Base-by-base conservation (phyloP, 768 basidiomycete species). In the Leccinellum rugosiceps region DNA sequence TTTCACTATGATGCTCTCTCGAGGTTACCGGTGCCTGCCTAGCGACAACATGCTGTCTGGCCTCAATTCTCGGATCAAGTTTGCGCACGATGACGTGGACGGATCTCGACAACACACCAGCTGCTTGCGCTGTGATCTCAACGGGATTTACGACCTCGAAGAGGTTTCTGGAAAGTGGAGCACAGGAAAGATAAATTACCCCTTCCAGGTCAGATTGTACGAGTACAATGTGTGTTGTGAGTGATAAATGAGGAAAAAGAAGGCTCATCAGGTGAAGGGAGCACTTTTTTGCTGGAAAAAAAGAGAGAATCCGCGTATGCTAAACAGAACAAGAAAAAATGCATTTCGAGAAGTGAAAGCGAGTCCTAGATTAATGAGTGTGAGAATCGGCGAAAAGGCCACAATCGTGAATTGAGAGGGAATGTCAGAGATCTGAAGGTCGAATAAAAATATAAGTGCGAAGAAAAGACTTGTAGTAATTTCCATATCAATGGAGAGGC, bases 401-500 rank as follows among this genome's bases (percentile, higher is more conserved):
- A 7, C 7, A 19, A 21, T 14, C 28, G 41, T 15, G 31, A 17
- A 30, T 19, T 35, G 32, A 28, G 50, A 54, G 31, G 4, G 13
- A 35, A 8, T 4, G 51, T 15, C 6, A 17, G 34, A 48, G 48
- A 28, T 51, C 3, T 43, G 10, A 58, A 41, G 19, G 4, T 21
- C n/a, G 49, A 21, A 60, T 49, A 41, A 17, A 52, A 28, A 32
- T 25, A 44, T 48, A 51, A 28, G 14, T 15, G 11, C 7, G 13
- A 55, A 38, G 21, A 32, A 50, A 50, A 13, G 46, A 41, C 9
- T 19, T 10, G 41, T 43, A 19, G 19, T 43, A 13, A 54, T 19
- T 53, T 56, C 28, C 32, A 21, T 32, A 46, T n/a, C 21, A 38
- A 38, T 38, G n/a, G 48, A 26, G 31, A 52, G 35, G 56, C 68